Conservation (phyloP, 2,329 filamentous ascomycete genomes). For the Chrysosporium keratinophilum region DNA sequence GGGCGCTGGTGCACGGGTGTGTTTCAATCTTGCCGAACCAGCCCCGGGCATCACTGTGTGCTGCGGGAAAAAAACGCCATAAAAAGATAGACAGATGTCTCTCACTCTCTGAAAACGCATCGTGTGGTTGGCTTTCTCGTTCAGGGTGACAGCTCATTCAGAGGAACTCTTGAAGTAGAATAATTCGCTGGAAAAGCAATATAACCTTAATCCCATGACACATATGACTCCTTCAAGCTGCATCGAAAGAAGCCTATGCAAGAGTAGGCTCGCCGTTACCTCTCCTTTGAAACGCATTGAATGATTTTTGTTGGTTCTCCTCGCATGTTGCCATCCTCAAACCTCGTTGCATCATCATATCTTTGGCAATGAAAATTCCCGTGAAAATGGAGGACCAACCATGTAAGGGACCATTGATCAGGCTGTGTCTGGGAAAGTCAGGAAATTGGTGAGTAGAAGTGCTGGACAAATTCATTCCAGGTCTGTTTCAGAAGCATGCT, state of each 20-base stretch:
- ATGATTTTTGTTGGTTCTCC: background rate
- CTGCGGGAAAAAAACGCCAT: too few species aligned
- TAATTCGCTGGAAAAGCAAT: background rate
- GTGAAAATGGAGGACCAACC: background rate
- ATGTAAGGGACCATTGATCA: conserved; percentile 2
- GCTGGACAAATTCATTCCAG: background rate
- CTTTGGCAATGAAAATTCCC: background rate
- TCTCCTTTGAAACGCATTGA: background rate
- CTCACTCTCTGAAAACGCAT: too few species aligned
- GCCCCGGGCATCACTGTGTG: background rate
- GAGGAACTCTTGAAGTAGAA: background rate
- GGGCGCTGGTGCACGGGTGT: background rate
- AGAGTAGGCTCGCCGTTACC: background rate
- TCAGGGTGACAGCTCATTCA: background rate
- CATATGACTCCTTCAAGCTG: background rate
- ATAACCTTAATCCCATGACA: background rate
- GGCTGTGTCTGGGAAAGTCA: conserved; percentile 6
- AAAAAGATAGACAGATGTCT: too few species aligned
- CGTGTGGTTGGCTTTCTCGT: background rate
- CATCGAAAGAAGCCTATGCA: background rate
- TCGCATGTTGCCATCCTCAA: conserved; percentile 1
- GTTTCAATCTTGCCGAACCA: background rate
- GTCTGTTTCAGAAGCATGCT: background rate
- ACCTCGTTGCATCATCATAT: background rate
- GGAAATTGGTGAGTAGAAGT: conserved; percentile 4